Evolutionary conservation across 208 protist species (phyloP).

Genomic region (Acanthamoeba culbertsoni): DNA sequence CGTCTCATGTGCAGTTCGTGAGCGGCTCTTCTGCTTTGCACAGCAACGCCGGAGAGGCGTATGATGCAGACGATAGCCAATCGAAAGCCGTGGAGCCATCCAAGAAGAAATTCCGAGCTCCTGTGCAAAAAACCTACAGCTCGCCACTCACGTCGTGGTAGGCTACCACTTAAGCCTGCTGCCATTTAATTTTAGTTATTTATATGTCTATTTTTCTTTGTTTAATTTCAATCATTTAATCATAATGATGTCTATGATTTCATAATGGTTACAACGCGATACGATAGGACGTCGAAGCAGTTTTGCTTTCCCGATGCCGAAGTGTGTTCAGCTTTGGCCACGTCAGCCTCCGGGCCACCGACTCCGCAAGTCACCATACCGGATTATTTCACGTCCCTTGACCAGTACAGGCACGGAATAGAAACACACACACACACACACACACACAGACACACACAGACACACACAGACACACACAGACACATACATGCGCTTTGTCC

Average conservation of each 20-base stretch:
- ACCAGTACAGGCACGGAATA: neutral
- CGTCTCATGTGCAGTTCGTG: too few relatives aligned
- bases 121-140: neutral
- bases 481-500: too few relatives aligned
- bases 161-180: neutral
- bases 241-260: too few relatives aligned
- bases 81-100: neutral
- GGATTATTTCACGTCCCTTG: neutral
- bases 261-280: too few relatives aligned
- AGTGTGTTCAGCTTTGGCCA: neutral
- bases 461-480: too few relatives aligned
- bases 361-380: constrained; percentile 3
- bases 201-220: neutral
- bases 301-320: constrained; percentile 48
- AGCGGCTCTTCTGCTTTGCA: too few relatives aligned
- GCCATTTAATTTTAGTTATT: too few relatives aligned
- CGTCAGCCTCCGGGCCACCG: neutral
- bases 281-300: neutral
- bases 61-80: too few relatives aligned
- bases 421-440: too few relatives aligned
- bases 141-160: neutral
- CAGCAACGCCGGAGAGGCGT: neutral
- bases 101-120: neutral
- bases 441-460: too few relatives aligned
- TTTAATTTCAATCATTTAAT: too few relatives aligned